Evolutionary conservation across 1,284 basidiomycete genomes (phyloP).

Genomic region (Leccinum laetum): DNA sequence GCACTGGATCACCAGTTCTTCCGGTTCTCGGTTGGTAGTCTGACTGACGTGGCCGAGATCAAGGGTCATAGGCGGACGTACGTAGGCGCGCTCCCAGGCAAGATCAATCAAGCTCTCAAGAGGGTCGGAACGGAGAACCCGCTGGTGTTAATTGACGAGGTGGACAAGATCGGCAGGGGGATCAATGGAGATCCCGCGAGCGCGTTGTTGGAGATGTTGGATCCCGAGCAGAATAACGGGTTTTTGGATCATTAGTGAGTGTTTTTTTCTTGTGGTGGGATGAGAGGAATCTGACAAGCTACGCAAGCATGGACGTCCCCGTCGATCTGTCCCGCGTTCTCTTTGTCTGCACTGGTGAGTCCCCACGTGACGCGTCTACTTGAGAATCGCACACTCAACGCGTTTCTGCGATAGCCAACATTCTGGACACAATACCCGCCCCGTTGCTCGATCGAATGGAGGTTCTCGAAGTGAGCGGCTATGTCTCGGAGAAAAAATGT

Average conservation of each 20-base stretch:
- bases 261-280: neutral
- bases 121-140: conserved; percentile 98
- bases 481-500: conserved; percentile 96
- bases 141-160: conserved; percentile 95
- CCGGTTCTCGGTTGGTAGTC: conserved; percentile 95
- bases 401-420: conserved; percentile 59
- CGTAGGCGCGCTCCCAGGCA: conserved; percentile 95
- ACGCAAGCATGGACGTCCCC: conserved; percentile 88
- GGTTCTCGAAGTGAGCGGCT: conserved; percentile 95
- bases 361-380: neutral
- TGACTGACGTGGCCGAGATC: conserved; percentile 98
- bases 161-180: conserved; percentile 98
- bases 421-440: conserved; percentile 94
- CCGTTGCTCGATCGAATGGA: conserved; percentile 98
- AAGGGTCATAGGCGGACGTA: conserved; percentile 98
- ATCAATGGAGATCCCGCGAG: conserved; percentile 96
- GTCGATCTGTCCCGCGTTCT: conserved; percentile 96
- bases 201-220: conserved; percentile 95
- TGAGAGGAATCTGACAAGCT: conserved; percentile 9
- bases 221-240: conserved; percentile 96
- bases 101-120: conserved; percentile 97
- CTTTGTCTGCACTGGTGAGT: conserved; percentile 89
- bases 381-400: neutral
- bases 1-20: conserved; percentile 89
- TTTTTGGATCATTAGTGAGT: conserved; percentile 94